Evolutionary conservation across 2,329 filamentous ascomycete species (phyloP).

Genomic region (Gremmenia infestans): DNA sequence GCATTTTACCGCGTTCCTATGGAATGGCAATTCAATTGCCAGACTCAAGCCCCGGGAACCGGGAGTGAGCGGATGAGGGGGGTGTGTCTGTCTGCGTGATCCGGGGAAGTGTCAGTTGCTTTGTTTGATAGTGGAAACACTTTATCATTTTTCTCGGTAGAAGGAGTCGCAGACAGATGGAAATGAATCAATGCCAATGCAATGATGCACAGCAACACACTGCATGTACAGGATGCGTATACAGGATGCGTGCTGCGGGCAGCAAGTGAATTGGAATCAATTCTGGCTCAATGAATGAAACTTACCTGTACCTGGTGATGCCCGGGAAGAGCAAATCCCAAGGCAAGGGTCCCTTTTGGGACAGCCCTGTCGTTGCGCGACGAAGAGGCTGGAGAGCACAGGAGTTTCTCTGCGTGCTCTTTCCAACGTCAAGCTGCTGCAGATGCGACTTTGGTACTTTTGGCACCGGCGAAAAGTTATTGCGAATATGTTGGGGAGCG

Average conservation of each 20-base stretch:
- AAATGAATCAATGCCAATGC: not conserved
- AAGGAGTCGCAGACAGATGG: constrained; percentile 2
- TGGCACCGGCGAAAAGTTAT: too few species aligned
- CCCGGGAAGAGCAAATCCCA: not conserved
- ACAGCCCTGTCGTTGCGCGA: not conserved
- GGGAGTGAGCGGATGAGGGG: constrained; percentile 8
- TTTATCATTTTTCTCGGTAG: constrained; percentile 9
- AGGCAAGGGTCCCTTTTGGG: not conserved
- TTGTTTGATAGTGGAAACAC: constrained; percentile 15
- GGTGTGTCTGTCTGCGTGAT: constrained; percentile 9
- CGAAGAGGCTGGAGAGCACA: not conserved
- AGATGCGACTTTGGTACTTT: not conserved
- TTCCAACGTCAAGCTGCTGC: not conserved
- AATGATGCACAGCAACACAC: not conserved
- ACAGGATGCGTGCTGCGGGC: too few species aligned
- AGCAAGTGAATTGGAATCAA: not conserved
- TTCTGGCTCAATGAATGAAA: not conserved
- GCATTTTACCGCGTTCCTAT: constrained; percentile 28
- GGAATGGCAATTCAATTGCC: constrained; percentile 11
- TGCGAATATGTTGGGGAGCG: not conserved
- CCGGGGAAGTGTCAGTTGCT: constrained; percentile 16
- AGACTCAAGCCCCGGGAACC: constrained; percentile 13
- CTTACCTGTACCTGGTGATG: not conserved
- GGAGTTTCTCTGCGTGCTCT: not conserved
- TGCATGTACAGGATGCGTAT: not conserved